A percentile compares a stretch with the other conserved stretches of the same genome.
Evolutionary conservation across 2,329 filamentous ascomycete genomes (phyloP).

Genomic region (Aspergillus fumigatus): DNA sequence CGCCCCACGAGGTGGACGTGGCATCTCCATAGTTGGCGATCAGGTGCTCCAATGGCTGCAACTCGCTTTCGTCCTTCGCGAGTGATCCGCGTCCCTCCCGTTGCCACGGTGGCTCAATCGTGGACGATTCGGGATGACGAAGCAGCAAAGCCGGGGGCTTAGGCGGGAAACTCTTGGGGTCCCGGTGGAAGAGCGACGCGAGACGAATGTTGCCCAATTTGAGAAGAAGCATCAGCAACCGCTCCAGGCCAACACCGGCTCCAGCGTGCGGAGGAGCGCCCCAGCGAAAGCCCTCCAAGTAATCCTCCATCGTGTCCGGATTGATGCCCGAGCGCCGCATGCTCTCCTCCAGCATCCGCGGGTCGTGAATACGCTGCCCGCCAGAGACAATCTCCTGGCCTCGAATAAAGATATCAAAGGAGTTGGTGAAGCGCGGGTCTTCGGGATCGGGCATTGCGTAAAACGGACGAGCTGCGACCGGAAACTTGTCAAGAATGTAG

Average conservation of each 20-base stretch:
- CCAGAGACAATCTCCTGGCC: slow-evolving; percentile 91
- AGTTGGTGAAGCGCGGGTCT: slow-evolving; percentile 73
- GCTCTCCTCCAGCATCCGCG: slow-evolving; percentile 66
- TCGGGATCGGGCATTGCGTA: slow-evolving; percentile 82
- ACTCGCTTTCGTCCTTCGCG: slow-evolving; percentile 46
- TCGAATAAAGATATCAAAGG: slow-evolving; percentile 90
- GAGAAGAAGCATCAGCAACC: slow-evolving; percentile 79
- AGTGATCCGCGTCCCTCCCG: slow-evolving; percentile 34
- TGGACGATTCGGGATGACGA: slow-evolving; percentile 85
- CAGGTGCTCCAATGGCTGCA: slow-evolving; percentile 76
- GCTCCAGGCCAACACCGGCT: slow-evolving; percentile 84
- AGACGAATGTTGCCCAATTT: slow-evolving; percentile 86
- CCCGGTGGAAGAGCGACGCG: slow-evolving; percentile 79
- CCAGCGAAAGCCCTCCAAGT: slow-evolving; percentile 82
- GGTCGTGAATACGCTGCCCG: slow-evolving; percentile 87
- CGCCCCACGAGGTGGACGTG: slow-evolving; percentile 89
- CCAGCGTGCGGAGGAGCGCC: slow-evolving; percentile 86
- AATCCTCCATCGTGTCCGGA: slow-evolving; percentile 82
- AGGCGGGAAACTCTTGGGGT: slow-evolving; percentile 78
- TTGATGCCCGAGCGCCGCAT: slow-evolving; percentile 73
- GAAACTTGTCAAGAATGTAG: slow-evolving; percentile 93
- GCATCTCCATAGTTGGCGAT: slow-evolving; percentile 95
- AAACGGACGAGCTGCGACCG: slow-evolving; percentile 76
- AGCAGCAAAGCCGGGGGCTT: slow-evolving; percentile 60
- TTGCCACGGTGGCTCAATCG: slow-evolving; percentile 64